Percentiles rank a stretch among this genome's conserved stretches.
phyloP scores from a whole-genome alignment of 192 early-diverging fungal genomes.

The Linnemannia exigua region DNA sequence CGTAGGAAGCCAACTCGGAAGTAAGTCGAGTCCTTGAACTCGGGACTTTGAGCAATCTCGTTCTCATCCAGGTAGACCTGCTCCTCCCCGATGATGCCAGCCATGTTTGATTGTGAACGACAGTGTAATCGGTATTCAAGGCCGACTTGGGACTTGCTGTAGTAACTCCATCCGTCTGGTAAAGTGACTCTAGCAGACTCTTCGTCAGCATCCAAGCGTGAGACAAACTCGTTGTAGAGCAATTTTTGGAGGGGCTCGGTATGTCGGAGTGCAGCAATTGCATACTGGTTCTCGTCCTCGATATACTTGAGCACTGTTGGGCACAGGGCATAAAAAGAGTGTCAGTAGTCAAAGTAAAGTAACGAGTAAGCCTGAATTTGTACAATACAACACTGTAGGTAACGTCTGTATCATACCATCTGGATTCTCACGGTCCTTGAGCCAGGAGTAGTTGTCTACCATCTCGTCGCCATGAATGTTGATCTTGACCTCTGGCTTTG shows the following conservation, averaged over 20 bases:
- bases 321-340: too few species aligned
- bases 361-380: not conserved
- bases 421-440: conserved; percentile 66
- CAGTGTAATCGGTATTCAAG: conserved; percentile 50
- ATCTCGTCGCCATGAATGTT: conserved; percentile 68
- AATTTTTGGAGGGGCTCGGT: conserved; percentile 66
- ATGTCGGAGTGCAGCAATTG: conserved; percentile 59
- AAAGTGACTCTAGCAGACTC: conserved; percentile 60
- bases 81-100: conserved; percentile 6
- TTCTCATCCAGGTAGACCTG: conserved; percentile 66
- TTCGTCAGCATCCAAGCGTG: conserved; percentile 69
- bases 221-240: conserved; percentile 75
- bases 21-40: conserved; percentile 67
- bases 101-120: conserved; percentile 13
- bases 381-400: not conserved
- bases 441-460: conserved; percentile 68
- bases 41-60: conserved; percentile 59
- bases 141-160: conserved; percentile 62
- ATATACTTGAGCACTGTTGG: conserved; percentile 68
- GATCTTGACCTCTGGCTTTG: conserved; percentile 31
- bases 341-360: not conserved
- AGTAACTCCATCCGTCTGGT: conserved; percentile 70
- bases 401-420: conserved; percentile 26
- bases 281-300: conserved; percentile 68
- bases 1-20: conserved; percentile 71